These are phyloP conservation scores for Protea cynaroides DNA, from an alignment of 164 flowering plant genomes.

Conservation along the genomic window DNA sequence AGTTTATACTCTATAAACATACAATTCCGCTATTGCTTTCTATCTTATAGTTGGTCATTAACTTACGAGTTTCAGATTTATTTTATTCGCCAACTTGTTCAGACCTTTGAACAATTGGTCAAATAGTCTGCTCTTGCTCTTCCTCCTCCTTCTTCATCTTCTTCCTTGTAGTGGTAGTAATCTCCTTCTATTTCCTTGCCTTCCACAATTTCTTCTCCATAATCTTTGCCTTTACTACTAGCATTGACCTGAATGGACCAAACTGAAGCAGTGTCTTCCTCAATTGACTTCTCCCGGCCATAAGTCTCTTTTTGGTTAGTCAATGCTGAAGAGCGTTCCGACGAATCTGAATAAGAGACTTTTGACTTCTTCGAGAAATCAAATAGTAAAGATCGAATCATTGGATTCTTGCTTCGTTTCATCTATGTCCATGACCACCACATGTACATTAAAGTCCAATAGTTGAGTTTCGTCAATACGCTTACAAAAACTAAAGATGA, in stretches of 20 bases:
- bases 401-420: conserved; percentile 20
- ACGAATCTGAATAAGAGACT: conserved; percentile 28
- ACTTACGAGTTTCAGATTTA: no score
- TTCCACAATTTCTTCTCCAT: conserved; percentile 11
- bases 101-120: conserved; percentile 13
- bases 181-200: no score
- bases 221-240: conserved; percentile 41
- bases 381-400: conserved; percentile 50
- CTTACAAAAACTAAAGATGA: conserved; percentile 1
- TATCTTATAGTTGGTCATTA: no score
- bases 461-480: neutral
- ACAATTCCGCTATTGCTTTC: no score
- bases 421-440: conserved; percentile 16
- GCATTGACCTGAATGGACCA: no score
- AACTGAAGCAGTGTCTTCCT: conserved; percentile 52
- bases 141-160: neutral
- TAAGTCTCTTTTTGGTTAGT: conserved; percentile 19
- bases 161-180: no score
- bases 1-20: no score
- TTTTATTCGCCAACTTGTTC: no score
- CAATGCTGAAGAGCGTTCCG: conserved; percentile 43
- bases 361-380: conserved; percentile 73
- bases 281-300: conserved; percentile 19
- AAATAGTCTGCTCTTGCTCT: neutral
- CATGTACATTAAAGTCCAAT: conserved; percentile 3